phyloP scores from a whole-genome alignment of 495 filamentous ascomycete genomes.

The Lepidopterella palustris region DNA sequence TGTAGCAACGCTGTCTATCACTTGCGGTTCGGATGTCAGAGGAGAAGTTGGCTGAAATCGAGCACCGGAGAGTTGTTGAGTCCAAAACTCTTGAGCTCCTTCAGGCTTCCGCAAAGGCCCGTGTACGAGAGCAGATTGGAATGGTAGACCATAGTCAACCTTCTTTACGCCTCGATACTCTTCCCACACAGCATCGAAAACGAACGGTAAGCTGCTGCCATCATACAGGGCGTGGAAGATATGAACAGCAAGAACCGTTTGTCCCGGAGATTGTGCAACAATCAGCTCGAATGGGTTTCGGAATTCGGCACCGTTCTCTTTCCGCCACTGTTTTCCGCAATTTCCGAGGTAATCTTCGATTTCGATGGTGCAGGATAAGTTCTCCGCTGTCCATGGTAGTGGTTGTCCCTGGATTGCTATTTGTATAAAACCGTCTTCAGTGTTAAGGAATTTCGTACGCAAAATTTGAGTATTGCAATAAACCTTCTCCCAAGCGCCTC shows the following conservation, averaged over 20 bases:
- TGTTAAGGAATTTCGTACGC: slow-evolving; percentile 58
- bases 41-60: slow-evolving; percentile 1
- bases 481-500: slow-evolving; percentile 45
- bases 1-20: background rate
- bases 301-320: slow-evolving; percentile 28
- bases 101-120: slow-evolving; percentile 51
- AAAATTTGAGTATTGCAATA: slow-evolving; percentile 51
- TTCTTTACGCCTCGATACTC: slow-evolving; percentile 33
- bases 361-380: slow-evolving; percentile 23
- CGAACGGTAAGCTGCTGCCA: slow-evolving; percentile 64
- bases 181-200: slow-evolving; percentile 52
- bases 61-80: slow-evolving; percentile 42
- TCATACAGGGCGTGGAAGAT: slow-evolving; percentile 90
- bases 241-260: slow-evolving; percentile 47
- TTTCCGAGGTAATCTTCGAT: slow-evolving; percentile 31
- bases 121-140: slow-evolving; percentile 47
- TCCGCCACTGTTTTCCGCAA: slow-evolving; percentile 41
- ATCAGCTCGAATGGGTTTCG: slow-evolving; percentile 42
- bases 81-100: slow-evolving; percentile 63
- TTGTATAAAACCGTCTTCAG: slow-evolving; percentile 66
- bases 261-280: slow-evolving; percentile 33
- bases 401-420: slow-evolving; percentile 46
- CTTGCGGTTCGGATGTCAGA: background rate
- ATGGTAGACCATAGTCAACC: slow-evolving; percentile 39
- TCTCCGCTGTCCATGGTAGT: slow-evolving; percentile 45